Percentiles rank a stretch among this genome's conserved stretches.
These are phyloP conservation scores for Chaetomiaceae sp. DNA, from an alignment of 2,329 filamentous ascomycete species.

Conservation along the genomic window DNA sequence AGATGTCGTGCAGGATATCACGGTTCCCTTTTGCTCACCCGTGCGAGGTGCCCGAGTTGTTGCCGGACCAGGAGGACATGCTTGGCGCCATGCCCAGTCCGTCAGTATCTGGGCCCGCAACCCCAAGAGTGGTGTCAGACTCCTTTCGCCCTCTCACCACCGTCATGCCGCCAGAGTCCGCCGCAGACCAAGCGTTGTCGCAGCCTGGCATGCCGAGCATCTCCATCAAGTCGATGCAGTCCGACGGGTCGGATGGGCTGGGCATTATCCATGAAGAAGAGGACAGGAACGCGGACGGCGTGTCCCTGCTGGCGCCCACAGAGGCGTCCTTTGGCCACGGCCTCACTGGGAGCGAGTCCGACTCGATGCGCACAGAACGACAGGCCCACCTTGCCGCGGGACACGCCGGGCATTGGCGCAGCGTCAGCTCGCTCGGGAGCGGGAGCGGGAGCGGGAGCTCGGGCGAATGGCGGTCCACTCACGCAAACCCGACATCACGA, in stretches of 20 bases:
- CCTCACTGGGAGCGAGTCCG: conserved; percentile 1
- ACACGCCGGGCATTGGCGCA: not conserved
- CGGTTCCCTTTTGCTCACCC: conserved; percentile 20
- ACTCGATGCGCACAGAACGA: not conserved
- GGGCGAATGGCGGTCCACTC: conserved; percentile 14
- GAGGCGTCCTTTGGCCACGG: conserved; percentile 8
- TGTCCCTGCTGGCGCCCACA: conserved; percentile 17
- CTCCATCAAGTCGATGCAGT: conserved; percentile 7
- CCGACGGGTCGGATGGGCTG: conserved; percentile 12
- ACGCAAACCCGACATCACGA: not conserved
- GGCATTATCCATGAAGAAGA: conserved; percentile 17
- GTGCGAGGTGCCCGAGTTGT: conserved; percentile 22
- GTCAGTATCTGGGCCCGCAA: conserved; percentile 5
- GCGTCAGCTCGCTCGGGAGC: conserved; percentile 19
- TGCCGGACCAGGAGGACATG: conserved; percentile 18
- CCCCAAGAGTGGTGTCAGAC: conserved; percentile 13
- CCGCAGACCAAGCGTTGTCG: not conserved
- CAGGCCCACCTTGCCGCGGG: not conserved
- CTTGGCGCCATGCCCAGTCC: conserved; percentile 3
- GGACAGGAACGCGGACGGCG: conserved; percentile 14
- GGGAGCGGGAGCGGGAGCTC: conserved; percentile 17
- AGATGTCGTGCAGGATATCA: conserved; percentile 22
- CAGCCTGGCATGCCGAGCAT: conserved; percentile 4
- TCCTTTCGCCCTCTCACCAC: conserved; percentile 17
- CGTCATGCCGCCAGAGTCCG: not conserved